Base-by-base conservation (phyloP, 345 rosid genomes). In the Viola odorata region DNA sequence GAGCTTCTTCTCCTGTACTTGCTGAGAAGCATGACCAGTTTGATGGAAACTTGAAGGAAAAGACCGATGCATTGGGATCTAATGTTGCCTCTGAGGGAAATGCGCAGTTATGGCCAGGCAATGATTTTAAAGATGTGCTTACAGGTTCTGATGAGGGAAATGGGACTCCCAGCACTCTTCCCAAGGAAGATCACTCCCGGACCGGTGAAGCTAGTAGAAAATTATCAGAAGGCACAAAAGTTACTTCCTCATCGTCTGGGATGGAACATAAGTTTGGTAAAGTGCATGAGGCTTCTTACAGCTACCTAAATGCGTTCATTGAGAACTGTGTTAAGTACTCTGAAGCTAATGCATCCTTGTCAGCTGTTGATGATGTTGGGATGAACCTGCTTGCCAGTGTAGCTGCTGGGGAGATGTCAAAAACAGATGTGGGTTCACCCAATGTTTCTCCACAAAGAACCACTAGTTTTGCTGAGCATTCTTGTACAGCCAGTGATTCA, bases 301-400 rank as follows among this genome's bases (percentile, higher is more conserved):
- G 87, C 58, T 82, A 94, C 42, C 89, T 92, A 64, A 80, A 87
- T 84, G 96, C 96, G 45, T 67, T 94, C 69, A 74, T 88, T 67
- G 99, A 94, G 71, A 94, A 97, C 63, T 91, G 98, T 76, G 92
- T 68, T 1, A 85, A 87, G 74, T 72, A 70, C 56, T 81, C 94
- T 1, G 91, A 88, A 71, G 78, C 84, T 17, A 80, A 61, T 78
- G 78, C 71, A 8, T 71, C 75, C 38, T 39, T 72, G 53, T 75
- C 92, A 8, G 73, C 71, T 67, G 83, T 78, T 6, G 99, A 94
- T 80, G 95, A 90, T 75, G 81, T 79, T 62, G 99, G 97, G 61
- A 94, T 94, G 95, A 91, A 90, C 75, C 79, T 94, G 65, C 89
- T 94, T 62, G 99, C 99, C 50, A 90, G 78, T 73, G 97, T 94